phyloP scores from a whole-genome alignment of 2,329 filamentous ascomycete genomes.

The Calonectria naviculata region DNA sequence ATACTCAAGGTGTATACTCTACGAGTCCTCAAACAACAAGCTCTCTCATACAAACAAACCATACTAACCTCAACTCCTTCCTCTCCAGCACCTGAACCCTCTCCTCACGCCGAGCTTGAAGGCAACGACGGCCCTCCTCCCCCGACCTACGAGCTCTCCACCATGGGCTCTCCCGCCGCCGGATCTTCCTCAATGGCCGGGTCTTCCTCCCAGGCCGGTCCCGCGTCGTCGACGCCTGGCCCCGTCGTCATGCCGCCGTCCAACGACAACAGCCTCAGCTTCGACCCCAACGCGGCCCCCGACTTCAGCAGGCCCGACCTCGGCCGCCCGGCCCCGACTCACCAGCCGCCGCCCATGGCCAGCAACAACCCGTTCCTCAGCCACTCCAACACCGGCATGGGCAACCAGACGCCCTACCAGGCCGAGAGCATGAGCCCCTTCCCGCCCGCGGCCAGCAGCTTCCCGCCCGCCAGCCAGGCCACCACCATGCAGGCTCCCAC shows the following conservation, averaged over 20 bases:
- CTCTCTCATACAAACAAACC: too few relatives aligned
- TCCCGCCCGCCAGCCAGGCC: too few relatives aligned
- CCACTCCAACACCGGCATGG: neutral
- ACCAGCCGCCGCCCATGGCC: neutral
- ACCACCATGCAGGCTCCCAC: too few relatives aligned
- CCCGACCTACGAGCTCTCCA: neutral
- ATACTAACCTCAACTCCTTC: neutral
- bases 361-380: neutral
- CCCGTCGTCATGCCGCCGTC: neutral
- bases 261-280: neutral
- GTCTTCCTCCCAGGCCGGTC: neutral
- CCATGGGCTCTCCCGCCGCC: neutral
- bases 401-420: neutral
- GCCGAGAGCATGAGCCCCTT: too few relatives aligned
- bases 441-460: neutral
- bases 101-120: neutral
- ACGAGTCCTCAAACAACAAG: too few relatives aligned
- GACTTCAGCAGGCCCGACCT: neutral
- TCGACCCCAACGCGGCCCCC: neutral
- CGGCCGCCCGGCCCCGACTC: neutral
- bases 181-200: neutral
- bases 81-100: neutral
- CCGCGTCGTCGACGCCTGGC: too few relatives aligned
- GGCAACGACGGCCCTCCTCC: neutral
- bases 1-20: too few relatives aligned